Evolutionary conservation across 306 rosid genomes (phyloP).

Genomic region (peach (Prunus persica)): Prunus_persica_NCBIv2 NC_034012.1:3414001-3414500

Average conservation of each 20-base stretch:
- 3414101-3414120: not conserved
- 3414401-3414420: not conserved
- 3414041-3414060: not conserved
- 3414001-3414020: not conserved
- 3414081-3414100: not conserved
- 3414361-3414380: not conserved
- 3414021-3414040: not conserved
- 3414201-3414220: constrained; percentile 34
- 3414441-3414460: constrained; percentile 13
- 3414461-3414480: constrained; percentile 20
- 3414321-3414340: not conserved
- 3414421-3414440: not conserved
- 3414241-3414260: constrained; percentile 18
- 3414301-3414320: constrained; percentile 2
- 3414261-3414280: constrained; percentile 20
- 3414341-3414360: not conserved
- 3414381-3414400: not conserved
- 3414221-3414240: constrained; percentile 36
- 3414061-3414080: not conserved
- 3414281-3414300: constrained; percentile 17
- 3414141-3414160: not conserved
- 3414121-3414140: not conserved
- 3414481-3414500: constrained; percentile 15
- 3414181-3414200: constrained; percentile 35
- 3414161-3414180: not conserved